phyloP scores from a whole-genome alignment of 345 rosid species.

The Acer campestre region DNA sequence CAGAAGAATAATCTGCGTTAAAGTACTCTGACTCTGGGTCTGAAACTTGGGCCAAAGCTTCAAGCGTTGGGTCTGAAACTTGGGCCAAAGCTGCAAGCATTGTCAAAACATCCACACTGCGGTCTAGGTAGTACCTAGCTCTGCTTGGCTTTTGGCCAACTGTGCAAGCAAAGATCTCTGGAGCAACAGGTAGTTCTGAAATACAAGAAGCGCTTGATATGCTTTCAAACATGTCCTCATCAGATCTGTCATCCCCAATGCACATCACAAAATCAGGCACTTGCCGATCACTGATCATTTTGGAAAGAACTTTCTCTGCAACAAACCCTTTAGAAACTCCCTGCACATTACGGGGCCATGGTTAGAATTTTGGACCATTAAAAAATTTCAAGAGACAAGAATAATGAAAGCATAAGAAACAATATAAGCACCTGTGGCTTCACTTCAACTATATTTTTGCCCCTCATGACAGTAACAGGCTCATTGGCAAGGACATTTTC shows the following conservation, averaged over 20 bases:
- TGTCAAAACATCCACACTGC: slow-evolving; percentile 39
- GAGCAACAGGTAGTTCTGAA: slow-evolving; percentile 29
- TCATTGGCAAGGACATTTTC: slow-evolving; percentile 67
- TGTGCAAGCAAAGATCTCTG: slow-evolving; percentile 60
- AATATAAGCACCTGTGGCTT: slow-evolving; percentile 56
- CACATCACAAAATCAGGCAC: slow-evolving; percentile 55
- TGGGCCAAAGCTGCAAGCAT: slow-evolving; percentile 46
- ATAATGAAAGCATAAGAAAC: not conserved
- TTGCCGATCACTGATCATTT: slow-evolving; percentile 38
- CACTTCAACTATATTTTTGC: slow-evolving; percentile 65
- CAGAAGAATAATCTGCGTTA: no score
- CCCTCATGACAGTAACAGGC: slow-evolving; percentile 60
- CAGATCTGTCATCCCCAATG: slow-evolving; percentile 70
- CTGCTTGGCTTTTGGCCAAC: slow-evolving; percentile 70
- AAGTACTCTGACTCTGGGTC: slow-evolving; percentile 23
- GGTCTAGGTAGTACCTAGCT: slow-evolving; percentile 62
- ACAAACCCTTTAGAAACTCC: slow-evolving; percentile 60
- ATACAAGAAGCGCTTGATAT: slow-evolving; percentile 31
- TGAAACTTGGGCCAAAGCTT: not conserved
- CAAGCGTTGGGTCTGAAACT: slow-evolving; percentile 12
- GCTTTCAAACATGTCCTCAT: slow-evolving; percentile 69
- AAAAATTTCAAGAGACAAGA: not conserved
- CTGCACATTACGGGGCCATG: slow-evolving; percentile 22
- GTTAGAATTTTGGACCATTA: slow-evolving; percentile 3
- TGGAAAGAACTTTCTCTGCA: slow-evolving; percentile 47